phyloP scores from a whole-genome alignment of 768 basidiomycete genomes.

The Leccinum sublutescens region DNA sequence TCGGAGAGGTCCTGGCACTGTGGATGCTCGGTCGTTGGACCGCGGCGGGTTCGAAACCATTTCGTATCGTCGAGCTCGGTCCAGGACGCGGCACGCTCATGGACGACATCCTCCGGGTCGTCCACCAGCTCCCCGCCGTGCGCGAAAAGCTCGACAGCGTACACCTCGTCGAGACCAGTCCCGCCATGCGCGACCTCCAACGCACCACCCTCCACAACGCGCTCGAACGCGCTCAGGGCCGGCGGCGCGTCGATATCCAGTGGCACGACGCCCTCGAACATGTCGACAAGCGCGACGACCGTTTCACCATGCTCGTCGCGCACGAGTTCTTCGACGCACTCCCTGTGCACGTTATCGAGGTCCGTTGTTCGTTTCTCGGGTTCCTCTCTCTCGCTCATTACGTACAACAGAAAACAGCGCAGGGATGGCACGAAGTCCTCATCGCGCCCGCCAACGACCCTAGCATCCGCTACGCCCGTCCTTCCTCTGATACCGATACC shows the following conservation, averaged over 20 bases:
- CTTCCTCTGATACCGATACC: conserved; percentile 9
- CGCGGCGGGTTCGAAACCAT: conserved; percentile 45
- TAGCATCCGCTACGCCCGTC: conserved; percentile 27
- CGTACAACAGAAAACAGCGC: conserved; percentile 57
- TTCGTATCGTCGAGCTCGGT: conserved; percentile 87
- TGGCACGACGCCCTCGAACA: conserved; percentile 81
- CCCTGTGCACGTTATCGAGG: conserved; percentile 88
- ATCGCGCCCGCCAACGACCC: conserved; percentile 52
- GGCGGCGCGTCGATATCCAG: conserved; percentile 39
- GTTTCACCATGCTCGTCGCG: conserved; percentile 84
- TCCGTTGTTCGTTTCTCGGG: conserved; percentile 29
- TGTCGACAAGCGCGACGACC: conserved; percentile 45
- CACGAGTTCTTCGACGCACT: conserved; percentile 99
- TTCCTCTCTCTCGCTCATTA: not conserved
- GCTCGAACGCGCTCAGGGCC: conserved; percentile 17
- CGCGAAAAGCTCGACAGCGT: conserved; percentile 44
- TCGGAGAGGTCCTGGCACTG: conserved; percentile 92
- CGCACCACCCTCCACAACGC: conserved; percentile 43
- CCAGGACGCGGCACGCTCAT: conserved; percentile 93
- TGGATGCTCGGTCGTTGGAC: conserved; percentile 85
- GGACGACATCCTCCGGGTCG: conserved; percentile 73
- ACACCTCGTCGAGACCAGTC: conserved; percentile 81
- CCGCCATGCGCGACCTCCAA: conserved; percentile 64
- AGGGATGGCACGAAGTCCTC: conserved; percentile 86
- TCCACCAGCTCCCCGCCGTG: conserved; percentile 45